Percentiles rank a stretch among this genome's conserved stretches.
Conservation (phyloP, 495 filamentous ascomycete species). For the Pyrenula aspistea region DNA sequence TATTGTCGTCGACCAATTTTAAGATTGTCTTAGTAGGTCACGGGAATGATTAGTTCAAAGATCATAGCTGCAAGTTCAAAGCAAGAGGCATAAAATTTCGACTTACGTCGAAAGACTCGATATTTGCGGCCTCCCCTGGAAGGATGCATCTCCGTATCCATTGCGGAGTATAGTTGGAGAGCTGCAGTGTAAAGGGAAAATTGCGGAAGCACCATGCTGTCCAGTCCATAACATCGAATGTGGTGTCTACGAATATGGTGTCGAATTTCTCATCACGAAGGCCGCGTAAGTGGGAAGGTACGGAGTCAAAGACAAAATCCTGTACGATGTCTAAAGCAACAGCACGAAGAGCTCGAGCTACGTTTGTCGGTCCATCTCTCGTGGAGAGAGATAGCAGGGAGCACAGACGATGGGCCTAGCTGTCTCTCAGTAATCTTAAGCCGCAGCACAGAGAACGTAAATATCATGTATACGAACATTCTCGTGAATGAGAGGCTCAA, state of each 20-base stretch:
- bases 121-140: not conserved
- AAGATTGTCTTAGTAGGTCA: not conserved
- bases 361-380: not conserved
- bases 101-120: not conserved
- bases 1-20: not conserved
- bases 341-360: not conserved
- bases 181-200: not conserved
- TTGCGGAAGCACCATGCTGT: not conserved
- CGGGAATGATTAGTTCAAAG: too few relatives aligned
- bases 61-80: too few relatives aligned
- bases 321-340: not conserved
- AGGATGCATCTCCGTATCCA: not conserved
- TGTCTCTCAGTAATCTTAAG: not conserved
- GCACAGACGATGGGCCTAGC: not conserved
- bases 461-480: not conserved
- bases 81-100: not conserved
- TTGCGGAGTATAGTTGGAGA: not conserved
- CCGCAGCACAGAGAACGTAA: not conserved
- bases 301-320: not conserved
- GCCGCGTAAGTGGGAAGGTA: not conserved
- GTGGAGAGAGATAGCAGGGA: not conserved
- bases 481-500: not conserved
- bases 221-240: not conserved
- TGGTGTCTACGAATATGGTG: not conserved
- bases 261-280: not conserved